phyloP scores from a whole-genome alignment of 208 protist species.

The Wallacemonas sp. region DNA sequence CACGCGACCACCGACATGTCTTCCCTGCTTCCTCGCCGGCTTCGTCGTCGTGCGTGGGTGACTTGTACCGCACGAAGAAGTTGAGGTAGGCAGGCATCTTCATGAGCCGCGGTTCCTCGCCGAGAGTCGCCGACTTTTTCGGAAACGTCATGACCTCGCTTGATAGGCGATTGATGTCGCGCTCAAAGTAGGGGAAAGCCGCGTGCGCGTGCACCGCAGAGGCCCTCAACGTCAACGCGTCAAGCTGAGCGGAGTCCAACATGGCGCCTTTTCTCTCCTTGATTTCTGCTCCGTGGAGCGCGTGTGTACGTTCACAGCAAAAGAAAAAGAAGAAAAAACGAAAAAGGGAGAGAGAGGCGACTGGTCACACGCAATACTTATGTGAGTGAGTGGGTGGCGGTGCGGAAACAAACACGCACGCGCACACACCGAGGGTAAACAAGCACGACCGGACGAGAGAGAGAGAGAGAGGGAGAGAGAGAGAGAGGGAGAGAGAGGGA shows the following conservation, averaged over 20 bases:
- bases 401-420: background rate
- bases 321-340: conserved; percentile 16
- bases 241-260: conserved; percentile 37
- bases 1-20: conserved; percentile 54
- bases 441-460: too few relatives aligned
- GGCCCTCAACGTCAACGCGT: conserved; percentile 56
- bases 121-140: background rate
- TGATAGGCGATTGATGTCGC: conserved; percentile 32
- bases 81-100: conserved; percentile 38
- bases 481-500: conserved; percentile 2
- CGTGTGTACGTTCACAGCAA: conserved; percentile 5
- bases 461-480: conserved; percentile 6
- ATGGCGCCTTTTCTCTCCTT: too few relatives aligned
- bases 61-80: conserved; percentile 68
- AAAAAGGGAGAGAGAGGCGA: conserved; percentile 2
- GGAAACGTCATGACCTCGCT: background rate
- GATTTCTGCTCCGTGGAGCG: too few relatives aligned
- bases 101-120: conserved; percentile 16
- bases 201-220: conserved; percentile 66
- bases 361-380: too few relatives aligned
- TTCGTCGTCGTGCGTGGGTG: conserved; percentile 25
- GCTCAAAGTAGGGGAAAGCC: conserved; percentile 51
- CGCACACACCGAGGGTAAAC: too few relatives aligned
- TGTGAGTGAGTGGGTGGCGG: background rate
- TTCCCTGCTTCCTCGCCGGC: conserved; percentile 26